Evolutionary conservation across 257 asterid genomes (phyloP).

Genomic region (Cruciata laevipes): DNA sequence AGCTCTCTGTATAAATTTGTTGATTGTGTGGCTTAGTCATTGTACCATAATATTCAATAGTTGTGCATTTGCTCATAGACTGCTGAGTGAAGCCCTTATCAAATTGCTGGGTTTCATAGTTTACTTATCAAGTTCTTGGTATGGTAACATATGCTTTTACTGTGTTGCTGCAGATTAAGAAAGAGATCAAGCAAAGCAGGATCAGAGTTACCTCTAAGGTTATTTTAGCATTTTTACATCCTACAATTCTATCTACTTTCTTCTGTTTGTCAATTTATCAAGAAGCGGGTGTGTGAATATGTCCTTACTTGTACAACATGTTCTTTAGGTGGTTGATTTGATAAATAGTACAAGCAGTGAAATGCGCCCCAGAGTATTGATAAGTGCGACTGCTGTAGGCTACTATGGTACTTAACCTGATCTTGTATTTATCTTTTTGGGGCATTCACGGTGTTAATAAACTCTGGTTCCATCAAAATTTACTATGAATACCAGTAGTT

Average conservation of each 20-base stretch:
- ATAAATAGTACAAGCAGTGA: constrained; percentile 51
- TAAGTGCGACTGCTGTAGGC: constrained; percentile 93
- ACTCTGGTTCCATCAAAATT: neutral
- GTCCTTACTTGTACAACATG: constrained; percentile 5
- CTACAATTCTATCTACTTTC: neutral
- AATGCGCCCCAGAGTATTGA: constrained; percentile 63
- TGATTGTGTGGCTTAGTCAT: neutral
- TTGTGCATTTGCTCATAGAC: neutral
- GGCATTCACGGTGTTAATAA: neutral
- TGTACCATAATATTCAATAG: neutral
- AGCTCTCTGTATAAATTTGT: neutral
- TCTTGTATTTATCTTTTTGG: neutral
- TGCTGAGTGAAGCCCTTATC: neutral
- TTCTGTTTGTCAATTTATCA: neutral
- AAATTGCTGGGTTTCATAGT: neutral
- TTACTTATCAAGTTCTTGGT: neutral
- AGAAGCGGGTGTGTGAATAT: neutral
- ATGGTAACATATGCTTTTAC: neutral
- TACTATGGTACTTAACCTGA: constrained; percentile 61
- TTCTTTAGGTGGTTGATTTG: constrained; percentile 57
- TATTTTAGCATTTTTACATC: constrained; percentile 9
- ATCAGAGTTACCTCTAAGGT: constrained; percentile 76
- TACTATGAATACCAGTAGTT: neutral
- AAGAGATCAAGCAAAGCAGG: constrained; percentile 89
- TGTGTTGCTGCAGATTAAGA: constrained; percentile 61